phyloP scores from a whole-genome alignment of 2,329 filamentous ascomycete genomes.

The Chrysoporthe puriensis region DNA sequence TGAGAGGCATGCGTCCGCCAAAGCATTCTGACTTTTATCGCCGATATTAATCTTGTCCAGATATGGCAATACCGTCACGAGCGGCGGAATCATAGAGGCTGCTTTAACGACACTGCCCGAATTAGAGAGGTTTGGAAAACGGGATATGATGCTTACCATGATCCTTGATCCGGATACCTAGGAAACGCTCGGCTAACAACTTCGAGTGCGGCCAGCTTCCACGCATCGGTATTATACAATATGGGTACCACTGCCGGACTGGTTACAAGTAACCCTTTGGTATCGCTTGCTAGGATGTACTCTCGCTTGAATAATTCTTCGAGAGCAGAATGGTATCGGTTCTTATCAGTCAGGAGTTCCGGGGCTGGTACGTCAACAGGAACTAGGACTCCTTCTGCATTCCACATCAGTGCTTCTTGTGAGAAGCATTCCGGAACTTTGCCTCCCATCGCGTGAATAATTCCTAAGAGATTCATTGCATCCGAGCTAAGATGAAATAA shows the following conservation, averaged over 20 bases:
- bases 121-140: background rate
- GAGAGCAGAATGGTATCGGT: background rate
- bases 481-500: background rate
- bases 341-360: background rate
- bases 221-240: background rate
- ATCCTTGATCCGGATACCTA: background rate
- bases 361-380: background rate
- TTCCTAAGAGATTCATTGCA: background rate
- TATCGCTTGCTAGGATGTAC: background rate
- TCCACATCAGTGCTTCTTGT: background rate
- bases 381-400: background rate
- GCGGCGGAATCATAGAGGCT: slow-evolving; percentile 2
- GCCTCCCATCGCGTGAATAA: slow-evolving; percentile 7
- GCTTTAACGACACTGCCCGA: too few species aligned
- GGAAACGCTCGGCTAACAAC: slow-evolving; percentile 2
- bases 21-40: background rate
- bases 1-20: background rate
- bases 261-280: background rate
- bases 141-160: background rate
- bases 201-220: slow-evolving; percentile 4
- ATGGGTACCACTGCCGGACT: background rate
- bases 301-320: background rate
- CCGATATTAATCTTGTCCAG: background rate
- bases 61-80: slow-evolving; percentile 4
- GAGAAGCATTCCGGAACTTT: background rate